Conservation (phyloP, 495 filamentous ascomycete species). For the Penicillium canescens region DNA sequence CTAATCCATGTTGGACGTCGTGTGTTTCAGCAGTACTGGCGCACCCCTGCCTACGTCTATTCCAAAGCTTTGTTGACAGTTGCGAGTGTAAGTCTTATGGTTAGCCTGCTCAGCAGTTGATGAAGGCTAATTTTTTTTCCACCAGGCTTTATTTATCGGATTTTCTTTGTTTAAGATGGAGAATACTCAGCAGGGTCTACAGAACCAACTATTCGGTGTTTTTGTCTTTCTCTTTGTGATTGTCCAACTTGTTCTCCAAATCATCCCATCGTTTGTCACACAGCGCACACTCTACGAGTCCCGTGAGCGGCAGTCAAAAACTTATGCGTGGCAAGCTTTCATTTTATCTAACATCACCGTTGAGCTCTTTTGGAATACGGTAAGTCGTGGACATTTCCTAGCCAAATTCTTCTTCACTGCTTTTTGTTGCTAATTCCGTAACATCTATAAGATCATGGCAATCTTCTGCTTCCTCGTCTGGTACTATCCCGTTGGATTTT, state of each 20-base stretch:
- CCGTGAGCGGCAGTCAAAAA: constrained; percentile 59
- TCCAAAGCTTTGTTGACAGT: background rate
- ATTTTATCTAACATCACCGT: constrained; percentile 57
- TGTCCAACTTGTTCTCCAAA: constrained; percentile 56
- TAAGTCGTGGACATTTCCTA: constrained; percentile 36
- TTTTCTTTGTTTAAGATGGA: constrained; percentile 50
- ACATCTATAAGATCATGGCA: constrained; percentile 30
- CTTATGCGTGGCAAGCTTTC: constrained; percentile 55
- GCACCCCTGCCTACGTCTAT: constrained; percentile 36
- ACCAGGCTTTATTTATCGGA: background rate
- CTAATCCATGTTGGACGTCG: constrained; percentile 34
- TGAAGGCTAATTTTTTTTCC: background rate
- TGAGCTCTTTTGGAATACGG: constrained; percentile 61
- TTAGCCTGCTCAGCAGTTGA: background rate
- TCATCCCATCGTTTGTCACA: constrained; percentile 59
- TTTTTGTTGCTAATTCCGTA: constrained; percentile 56
- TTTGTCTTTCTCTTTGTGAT: constrained; percentile 73
- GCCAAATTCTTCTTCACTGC: constrained; percentile 36
- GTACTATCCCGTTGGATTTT: too few relatives aligned
- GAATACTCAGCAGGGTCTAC: constrained; percentile 66
- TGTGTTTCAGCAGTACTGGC: constrained; percentile 43
- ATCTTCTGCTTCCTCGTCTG: too few relatives aligned
- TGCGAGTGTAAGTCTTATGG: constrained; percentile 47
- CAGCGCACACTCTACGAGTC: constrained; percentile 55
- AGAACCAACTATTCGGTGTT: constrained; percentile 75